These are phyloP conservation scores for Penicillium sp. DNA, from an alignment of 2,329 filamentous ascomycete genomes.

Conservation along the genomic window DNA sequence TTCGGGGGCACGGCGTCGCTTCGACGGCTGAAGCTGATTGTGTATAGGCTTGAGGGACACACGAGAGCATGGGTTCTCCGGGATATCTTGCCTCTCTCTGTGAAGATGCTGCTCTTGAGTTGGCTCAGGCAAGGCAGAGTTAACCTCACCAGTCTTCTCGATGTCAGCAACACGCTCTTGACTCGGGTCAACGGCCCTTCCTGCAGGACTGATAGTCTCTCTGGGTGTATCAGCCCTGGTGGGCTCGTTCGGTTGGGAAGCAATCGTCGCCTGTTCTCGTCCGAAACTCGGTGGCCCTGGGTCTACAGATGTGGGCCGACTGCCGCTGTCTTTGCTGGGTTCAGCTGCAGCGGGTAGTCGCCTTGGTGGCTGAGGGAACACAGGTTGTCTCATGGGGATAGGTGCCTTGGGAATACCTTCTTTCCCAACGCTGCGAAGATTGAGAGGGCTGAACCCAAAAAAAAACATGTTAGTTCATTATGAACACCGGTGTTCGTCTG, in stretches of 20 bases:
- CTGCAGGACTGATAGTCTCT: neutral
- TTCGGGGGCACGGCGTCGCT: conserved; percentile 9
- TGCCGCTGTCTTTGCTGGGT: neutral
- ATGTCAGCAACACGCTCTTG: neutral
- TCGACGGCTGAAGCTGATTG: conserved; percentile 14
- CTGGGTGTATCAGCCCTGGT: neutral
- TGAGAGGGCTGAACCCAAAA: neutral
- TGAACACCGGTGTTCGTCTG: neutral
- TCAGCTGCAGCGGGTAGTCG: neutral
- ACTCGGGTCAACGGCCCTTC: neutral
- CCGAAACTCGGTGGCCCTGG: neutral
- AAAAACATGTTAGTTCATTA: neutral
- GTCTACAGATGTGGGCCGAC: neutral
- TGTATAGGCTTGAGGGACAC: neutral
- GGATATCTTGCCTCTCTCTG: neutral
- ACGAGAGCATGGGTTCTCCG: neutral
- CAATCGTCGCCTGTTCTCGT: neutral
- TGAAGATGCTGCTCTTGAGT: neutral
- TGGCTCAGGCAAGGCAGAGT: neutral
- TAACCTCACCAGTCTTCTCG: neutral
- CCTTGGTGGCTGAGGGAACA: neutral
- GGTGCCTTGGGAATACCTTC: neutral
- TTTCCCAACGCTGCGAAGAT: neutral
- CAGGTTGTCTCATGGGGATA: neutral
- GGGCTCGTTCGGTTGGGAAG: neutral